Evolutionary conservation across 2,329 filamentous ascomycete genomes (phyloP).

Genomic region (Aotearoamyces nothofagi): DNA sequence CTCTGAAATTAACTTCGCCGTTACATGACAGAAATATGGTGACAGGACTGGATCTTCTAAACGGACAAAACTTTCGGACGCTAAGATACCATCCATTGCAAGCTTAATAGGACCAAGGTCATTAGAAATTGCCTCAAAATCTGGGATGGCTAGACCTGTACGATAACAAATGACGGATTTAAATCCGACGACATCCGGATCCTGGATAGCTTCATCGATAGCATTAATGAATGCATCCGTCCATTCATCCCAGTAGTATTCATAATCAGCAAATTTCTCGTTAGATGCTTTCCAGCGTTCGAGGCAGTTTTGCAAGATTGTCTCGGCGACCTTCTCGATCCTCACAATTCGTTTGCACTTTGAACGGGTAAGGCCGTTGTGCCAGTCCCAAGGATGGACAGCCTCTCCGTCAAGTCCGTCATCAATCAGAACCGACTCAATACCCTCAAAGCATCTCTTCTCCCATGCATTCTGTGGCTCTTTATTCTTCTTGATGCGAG

Average conservation of each 20-base stretch:
- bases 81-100: neutral
- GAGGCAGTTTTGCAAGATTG: constrained; percentile 34
- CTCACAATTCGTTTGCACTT: constrained; percentile 60
- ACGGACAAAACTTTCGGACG: constrained; percentile 28
- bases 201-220: constrained; percentile 41
- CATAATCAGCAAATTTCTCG: constrained; percentile 16
- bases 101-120: no score
- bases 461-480: constrained; percentile 36
- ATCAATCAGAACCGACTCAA: constrained; percentile 63
- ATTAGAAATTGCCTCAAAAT: neutral
- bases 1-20: constrained; percentile 40
- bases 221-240: constrained; percentile 22
- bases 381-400: constrained; percentile 45
- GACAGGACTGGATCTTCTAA: constrained; percentile 47
- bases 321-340: constrained; percentile 57
- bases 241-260: neutral
- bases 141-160: constrained; percentile 51
- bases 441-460: constrained; percentile 50
- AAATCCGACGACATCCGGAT: constrained; percentile 61
- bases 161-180: constrained; percentile 76
- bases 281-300: no score
- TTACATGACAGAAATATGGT: constrained; percentile 50
- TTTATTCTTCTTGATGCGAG: constrained; percentile 11
- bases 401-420: constrained; percentile 49
- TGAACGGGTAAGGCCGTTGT: constrained; percentile 47